Evolutionary conservation across 2,329 filamentous ascomycete genomes (phyloP).

Genomic region (Allantophomopsis cytisporea): DNA sequence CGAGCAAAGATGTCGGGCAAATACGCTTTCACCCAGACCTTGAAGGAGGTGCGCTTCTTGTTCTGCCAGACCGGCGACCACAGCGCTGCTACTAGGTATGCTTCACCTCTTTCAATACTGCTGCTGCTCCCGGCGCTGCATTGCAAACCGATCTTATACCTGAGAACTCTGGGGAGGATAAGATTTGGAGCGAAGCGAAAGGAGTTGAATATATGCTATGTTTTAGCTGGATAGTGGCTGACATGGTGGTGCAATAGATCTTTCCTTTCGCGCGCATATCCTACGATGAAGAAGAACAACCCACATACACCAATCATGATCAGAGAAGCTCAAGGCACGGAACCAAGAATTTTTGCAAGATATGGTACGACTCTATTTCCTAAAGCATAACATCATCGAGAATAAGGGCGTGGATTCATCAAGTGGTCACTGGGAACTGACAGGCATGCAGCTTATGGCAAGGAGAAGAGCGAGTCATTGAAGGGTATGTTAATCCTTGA

Average conservation of each 20-base stretch:
- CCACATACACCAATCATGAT: conserved; percentile 87
- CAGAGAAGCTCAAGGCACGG: conserved; percentile 74
- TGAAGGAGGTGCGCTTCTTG: conserved; percentile 94
- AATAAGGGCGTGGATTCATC: not conserved
- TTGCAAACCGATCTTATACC: not conserved
- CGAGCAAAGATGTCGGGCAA: conserved; percentile 66
- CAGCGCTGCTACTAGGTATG: conserved; percentile 78
- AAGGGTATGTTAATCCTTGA: conserved; percentile 29
- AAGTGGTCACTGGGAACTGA: not conserved
- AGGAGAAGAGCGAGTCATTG: conserved; percentile 51
- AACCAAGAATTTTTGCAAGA: conserved; percentile 81
- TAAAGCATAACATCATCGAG: not conserved
- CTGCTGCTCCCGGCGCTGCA: not conserved
- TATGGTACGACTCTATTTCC: conserved; percentile 51
- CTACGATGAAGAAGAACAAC: conserved; percentile 99
- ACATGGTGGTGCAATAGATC: conserved; percentile 37
- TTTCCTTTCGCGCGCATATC: conserved; percentile 84
- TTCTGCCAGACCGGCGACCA: conserved; percentile 92
- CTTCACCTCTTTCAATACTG: conserved; percentile 6
- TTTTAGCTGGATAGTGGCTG: not conserved
- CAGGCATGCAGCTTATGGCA: conserved; percentile 40
- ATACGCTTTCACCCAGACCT: conserved; percentile 76
- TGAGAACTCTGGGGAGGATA: not conserved
- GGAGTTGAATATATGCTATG: conserved; percentile 5
- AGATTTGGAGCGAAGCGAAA: not conserved